Evolutionary conservation across 1,284 basidiomycete species (phyloP).

Genomic region (Cryptococcus depauperatus): DNA sequence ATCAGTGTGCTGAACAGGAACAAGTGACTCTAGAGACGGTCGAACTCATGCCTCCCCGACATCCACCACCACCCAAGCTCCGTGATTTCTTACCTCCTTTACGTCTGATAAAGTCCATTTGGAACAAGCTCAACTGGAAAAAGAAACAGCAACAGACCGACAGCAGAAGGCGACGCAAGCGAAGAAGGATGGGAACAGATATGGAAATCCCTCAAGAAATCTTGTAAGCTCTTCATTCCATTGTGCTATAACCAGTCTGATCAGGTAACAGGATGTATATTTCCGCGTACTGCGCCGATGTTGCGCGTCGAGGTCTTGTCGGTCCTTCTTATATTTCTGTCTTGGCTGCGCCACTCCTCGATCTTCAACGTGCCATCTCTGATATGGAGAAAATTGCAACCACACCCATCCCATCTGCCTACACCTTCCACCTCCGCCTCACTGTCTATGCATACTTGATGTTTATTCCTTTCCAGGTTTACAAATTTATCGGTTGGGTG

Average conservation of each 20-base stretch:
- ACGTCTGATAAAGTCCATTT: slow-evolving; percentile 23
- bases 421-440: slow-evolving; percentile 28
- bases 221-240: slow-evolving; percentile 13
- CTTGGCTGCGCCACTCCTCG: slow-evolving; percentile 16
- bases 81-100: slow-evolving; percentile 31
- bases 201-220: slow-evolving; percentile 32
- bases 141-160: slow-evolving; percentile 19
- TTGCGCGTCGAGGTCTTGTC: slow-evolving; percentile 15
- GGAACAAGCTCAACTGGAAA: slow-evolving; percentile 21
- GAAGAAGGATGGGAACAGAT: slow-evolving; percentile 15
- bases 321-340: slow-evolving; percentile 16
- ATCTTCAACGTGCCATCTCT: slow-evolving; percentile 25
- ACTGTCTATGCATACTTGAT: slow-evolving; percentile 29
- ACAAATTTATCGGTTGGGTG: slow-evolving; percentile 21
- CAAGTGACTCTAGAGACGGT: slow-evolving; percentile 22
- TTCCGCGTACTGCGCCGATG: slow-evolving; percentile 19
- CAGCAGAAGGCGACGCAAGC: slow-evolving; percentile 24
- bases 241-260: neutral
- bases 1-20: slow-evolving; percentile 2
- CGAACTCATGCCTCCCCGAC: slow-evolving; percentile 31
- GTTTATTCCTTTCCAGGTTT: slow-evolving; percentile 32
- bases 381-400: slow-evolving; percentile 33
- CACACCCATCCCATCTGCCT: slow-evolving; percentile 28
- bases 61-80: slow-evolving; percentile 21
- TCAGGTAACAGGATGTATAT: slow-evolving; percentile 22